Evolutionary conservation across 2,329 filamentous ascomycete genomes (phyloP).

Genomic region (Periconia sp.): DNA sequence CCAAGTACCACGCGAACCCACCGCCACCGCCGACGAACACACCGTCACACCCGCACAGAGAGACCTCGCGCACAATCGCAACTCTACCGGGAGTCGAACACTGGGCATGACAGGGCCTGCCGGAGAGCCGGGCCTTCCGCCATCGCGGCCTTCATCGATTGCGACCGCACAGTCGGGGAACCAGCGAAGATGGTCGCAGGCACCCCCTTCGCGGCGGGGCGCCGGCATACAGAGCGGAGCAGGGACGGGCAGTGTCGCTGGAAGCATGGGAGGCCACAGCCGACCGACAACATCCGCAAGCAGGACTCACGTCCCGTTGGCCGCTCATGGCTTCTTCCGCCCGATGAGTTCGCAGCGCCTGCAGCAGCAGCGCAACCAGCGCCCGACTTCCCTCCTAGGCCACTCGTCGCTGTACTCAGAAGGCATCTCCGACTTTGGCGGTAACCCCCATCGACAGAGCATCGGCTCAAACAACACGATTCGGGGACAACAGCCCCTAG

Average conservation of each 20-base stretch:
- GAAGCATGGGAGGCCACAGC: slow-evolving; percentile 50
- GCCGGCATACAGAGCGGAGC: slow-evolving; percentile 30
- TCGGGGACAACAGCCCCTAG: slow-evolving; percentile 32
- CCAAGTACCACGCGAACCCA: slow-evolving; percentile 73
- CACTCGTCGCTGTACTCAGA: slow-evolving; percentile 40
- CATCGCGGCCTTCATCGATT: slow-evolving; percentile 53
- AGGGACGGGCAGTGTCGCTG: slow-evolving; percentile 44
- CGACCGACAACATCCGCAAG: slow-evolving; percentile 71
- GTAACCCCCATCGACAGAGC: slow-evolving; percentile 46
- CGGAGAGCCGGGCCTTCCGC: slow-evolving; percentile 56
- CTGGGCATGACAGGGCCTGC: slow-evolving; percentile 52
- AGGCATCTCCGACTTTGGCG: slow-evolving; percentile 34
- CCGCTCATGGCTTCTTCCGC: slow-evolving; percentile 89
- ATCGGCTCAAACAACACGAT: slow-evolving; percentile 43
- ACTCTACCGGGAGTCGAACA: slow-evolving; percentile 42
- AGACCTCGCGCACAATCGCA: slow-evolving; percentile 33
- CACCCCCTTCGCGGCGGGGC: slow-evolving; percentile 64
- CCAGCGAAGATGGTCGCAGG: slow-evolving; percentile 59
- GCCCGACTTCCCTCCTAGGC: slow-evolving; percentile 50
- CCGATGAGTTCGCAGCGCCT: slow-evolving; percentile 97
- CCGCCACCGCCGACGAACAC: slow-evolving; percentile 59
- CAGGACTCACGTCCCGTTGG: slow-evolving; percentile 86
- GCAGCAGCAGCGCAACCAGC: slow-evolving; percentile 81
- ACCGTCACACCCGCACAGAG: slow-evolving; percentile 10
- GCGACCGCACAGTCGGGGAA: slow-evolving; percentile 45